These are phyloP conservation scores for Colletotrichum tamarilloi DNA, from an alignment of 2,329 filamentous ascomycete species.

Conservation along the genomic window DNA sequence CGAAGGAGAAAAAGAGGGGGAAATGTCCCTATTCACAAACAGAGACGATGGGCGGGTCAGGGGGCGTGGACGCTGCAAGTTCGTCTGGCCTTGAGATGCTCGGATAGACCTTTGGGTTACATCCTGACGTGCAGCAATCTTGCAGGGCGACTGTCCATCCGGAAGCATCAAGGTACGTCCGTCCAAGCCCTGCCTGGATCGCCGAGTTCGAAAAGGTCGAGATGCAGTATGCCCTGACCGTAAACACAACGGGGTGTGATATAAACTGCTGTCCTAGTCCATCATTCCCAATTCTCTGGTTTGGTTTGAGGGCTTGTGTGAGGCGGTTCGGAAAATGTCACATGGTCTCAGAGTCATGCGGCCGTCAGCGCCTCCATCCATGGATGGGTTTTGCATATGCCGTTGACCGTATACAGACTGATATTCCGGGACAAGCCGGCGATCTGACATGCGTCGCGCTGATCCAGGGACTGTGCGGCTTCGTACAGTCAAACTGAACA, in stretches of 20 bases:
- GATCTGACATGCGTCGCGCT: neutral
- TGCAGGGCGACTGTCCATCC: conserved; percentile 10
- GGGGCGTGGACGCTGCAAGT: conserved; percentile 4
- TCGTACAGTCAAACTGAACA: neutral
- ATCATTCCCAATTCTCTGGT: neutral
- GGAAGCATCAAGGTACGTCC: conserved; percentile 24
- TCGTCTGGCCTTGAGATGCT: conserved; percentile 22
- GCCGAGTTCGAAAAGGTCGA: neutral
- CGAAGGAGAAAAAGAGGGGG: conserved; percentile 5
- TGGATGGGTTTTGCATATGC: neutral
- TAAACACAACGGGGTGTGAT: neutral
- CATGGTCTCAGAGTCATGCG: conserved; percentile 21
- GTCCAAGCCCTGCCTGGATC: conserved; percentile 1
- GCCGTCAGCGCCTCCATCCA: neutral
- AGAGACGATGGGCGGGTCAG: conserved; percentile 11
- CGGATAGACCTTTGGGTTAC: conserved; percentile 3
- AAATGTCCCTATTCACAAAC: conserved; percentile 23
- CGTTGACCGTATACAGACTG: neutral
- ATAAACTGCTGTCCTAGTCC: neutral
- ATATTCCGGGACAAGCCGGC: neutral
- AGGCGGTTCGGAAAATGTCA: conserved; percentile 11
- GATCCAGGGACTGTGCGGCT: conserved; percentile 8
- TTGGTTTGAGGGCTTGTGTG: neutral
- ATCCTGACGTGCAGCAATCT: conserved; percentile 27
- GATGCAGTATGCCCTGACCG: neutral